Percentiles rank a stretch among this genome's conserved stretches.
phyloP scores from a whole-genome alignment of 2,329 filamentous ascomycete species.

The Fusarium caatingaense region DNA sequence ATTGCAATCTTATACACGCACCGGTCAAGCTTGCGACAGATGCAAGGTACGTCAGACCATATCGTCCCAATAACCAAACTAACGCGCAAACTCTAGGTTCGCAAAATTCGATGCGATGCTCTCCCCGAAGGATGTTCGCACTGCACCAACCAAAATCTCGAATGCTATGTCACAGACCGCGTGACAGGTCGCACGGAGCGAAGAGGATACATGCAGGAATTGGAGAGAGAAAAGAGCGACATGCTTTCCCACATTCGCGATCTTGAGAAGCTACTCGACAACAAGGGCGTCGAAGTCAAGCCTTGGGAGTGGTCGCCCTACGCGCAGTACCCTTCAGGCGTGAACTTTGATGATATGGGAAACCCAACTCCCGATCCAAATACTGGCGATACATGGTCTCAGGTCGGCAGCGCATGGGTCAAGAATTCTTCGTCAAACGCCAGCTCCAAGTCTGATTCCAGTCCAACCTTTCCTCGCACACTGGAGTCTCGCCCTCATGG shows the following conservation, averaged over 20 bases:
- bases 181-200: slow-evolving; percentile 84
- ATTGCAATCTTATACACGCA: slow-evolving; percentile 68
- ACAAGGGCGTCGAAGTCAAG: slow-evolving; percentile 70
- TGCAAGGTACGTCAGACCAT: slow-evolving; percentile 73
- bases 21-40: slow-evolving; percentile 87
- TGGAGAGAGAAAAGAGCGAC: slow-evolving; percentile 77
- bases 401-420: slow-evolving; percentile 51
- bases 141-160: slow-evolving; percentile 78
- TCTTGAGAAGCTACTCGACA: slow-evolving; percentile 73
- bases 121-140: slow-evolving; percentile 84
- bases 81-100: slow-evolving; percentile 62
- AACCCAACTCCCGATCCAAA: slow-evolving; percentile 39
- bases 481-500: slow-evolving; percentile 63
- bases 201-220: slow-evolving; percentile 80
- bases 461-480: slow-evolving; percentile 48
- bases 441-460: slow-evolving; percentile 30
- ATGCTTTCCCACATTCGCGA: slow-evolving; percentile 75
- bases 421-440: slow-evolving; percentile 46
- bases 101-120: slow-evolving; percentile 90
- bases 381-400: slow-evolving; percentile 48
- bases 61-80: slow-evolving; percentile 3
- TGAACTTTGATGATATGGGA: slow-evolving; percentile 44
- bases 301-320: slow-evolving; percentile 56
- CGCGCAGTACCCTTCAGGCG: slow-evolving; percentile 43
- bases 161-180: slow-evolving; percentile 87